Evolutionary conservation across 75 land plant genomes (phyloP), one percentile per base, ranked within the genome.

Genomic region (Gnetum montanum): DNA sequence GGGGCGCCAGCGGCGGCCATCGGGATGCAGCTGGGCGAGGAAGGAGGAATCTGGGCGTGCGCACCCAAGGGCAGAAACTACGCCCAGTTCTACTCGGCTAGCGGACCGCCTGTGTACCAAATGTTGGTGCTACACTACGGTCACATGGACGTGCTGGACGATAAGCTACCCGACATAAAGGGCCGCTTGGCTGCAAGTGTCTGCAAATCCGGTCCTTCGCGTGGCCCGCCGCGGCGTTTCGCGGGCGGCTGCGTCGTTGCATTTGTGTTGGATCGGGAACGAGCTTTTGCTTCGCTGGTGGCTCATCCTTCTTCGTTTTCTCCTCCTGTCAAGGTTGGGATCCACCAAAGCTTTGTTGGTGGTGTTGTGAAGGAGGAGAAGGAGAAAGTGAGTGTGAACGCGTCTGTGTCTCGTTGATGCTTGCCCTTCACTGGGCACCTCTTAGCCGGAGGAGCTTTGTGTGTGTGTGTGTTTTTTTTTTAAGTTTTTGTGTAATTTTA

Each of bases 101-200:
- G 86, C 57, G 16, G 56, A 1, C 31, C 63, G 0, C 95, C 95
- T 5, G 73, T 74, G 0, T 82, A 65, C 30, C 68, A 88, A 57
- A 75, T 89, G 49, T 79, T 84, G n/a, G 90, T 73, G 0, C 59
- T 60, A 41, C 84, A 85, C 33, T 82, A 80, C 66, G 95, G 98
- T 0, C 98, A 93, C 50, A 38, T 85, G 65, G 98, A 93, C 46
- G 77, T 79, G 75, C 46, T 93, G 25, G 70, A 34, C 71, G 80
- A 66, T 46, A 49, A 18, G 1, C 58, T 61, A 22, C 26, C 15
- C 11, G 37, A 36, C 0, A 3, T 34, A 10, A 20, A 13, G 29
- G 56, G 63, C 3, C 11, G 4, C 26, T 3, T 2, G 45, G 13
- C 28, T 12, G 35, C 35, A n/a, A 36, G 28, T 5, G 8, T 83